phyloP scores from a whole-genome alignment of 2,329 filamentous ascomycete species.

The Colletotrichum aenigma region DNA sequence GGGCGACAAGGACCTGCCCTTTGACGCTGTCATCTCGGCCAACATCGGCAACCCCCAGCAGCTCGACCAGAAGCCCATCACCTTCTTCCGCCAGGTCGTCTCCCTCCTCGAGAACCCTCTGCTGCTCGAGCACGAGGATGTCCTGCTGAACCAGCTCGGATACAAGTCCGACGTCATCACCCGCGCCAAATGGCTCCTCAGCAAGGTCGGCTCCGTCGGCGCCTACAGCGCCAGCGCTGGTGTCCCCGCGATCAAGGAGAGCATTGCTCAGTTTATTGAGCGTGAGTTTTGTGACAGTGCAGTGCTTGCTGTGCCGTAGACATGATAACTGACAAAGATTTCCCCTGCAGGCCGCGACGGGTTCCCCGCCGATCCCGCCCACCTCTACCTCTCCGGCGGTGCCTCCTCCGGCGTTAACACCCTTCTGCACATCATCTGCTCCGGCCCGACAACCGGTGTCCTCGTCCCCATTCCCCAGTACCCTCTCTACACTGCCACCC shows the following conservation, averaged over 20 bases:
- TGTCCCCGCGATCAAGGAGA: conserved; percentile 83
- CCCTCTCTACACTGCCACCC: conserved; percentile 93
- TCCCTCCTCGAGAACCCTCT: conserved; percentile 90
- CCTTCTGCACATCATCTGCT: conserved; percentile 87
- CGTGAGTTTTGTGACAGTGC: conserved; percentile 51
- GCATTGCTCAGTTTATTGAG: conserved; percentile 92
- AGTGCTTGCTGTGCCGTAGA: background rate
- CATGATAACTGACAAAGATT: conserved; percentile 19
- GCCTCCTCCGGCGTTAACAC: conserved; percentile 96
- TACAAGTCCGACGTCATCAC: conserved; percentile 92
- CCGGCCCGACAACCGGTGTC: conserved; percentile 76
- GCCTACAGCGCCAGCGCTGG: conserved; percentile 96
- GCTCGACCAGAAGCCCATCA: conserved; percentile 98
- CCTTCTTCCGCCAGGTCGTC: conserved; percentile 97
- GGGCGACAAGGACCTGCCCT: conserved; percentile 70
- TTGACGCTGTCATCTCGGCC: conserved; percentile 89
- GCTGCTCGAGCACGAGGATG: conserved; percentile 81
- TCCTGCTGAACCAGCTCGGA: conserved; percentile 75
- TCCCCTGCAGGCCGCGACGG: conserved; percentile 74
- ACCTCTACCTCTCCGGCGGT: conserved; percentile 90
- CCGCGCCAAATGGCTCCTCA: conserved; percentile 80
- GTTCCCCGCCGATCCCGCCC: conserved; percentile 77
- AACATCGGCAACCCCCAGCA: conserved; percentile 99
- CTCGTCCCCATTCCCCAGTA: conserved; percentile 96
- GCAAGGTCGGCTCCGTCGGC: conserved; percentile 86